Evolutionary conservation across 202 grass and related monocot genomes (phyloP).

Genomic region (Zizania palustris): DNA sequence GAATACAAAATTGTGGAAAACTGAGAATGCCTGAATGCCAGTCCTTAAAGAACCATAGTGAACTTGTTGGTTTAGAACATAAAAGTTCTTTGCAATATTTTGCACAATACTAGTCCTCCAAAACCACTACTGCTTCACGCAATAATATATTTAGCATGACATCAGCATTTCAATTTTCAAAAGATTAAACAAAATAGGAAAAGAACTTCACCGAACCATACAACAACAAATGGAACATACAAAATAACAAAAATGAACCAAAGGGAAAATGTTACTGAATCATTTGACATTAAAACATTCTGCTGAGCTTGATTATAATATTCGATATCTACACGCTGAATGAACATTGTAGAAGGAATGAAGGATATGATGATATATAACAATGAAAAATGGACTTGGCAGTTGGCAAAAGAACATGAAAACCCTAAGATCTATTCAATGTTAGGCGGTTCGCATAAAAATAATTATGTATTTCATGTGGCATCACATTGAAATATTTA

Average conservation of each 20-base stretch:
- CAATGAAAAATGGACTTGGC: constrained; percentile 18
- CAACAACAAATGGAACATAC: constrained; percentile 2
- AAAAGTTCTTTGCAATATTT: background rate
- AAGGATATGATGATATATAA: background rate
- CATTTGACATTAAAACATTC: constrained; percentile 21
- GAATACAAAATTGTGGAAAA: background rate
- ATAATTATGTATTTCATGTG: constrained; percentile 5
- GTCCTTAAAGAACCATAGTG: background rate
- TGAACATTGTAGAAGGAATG: constrained; percentile 19
- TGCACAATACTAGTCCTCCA: background rate
- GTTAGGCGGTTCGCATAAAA: background rate
- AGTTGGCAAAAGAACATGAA: constrained; percentile 11
- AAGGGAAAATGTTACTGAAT: constrained; percentile 8
- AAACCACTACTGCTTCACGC: constrained; percentile 2
- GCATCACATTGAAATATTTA: background rate
- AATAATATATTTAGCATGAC: constrained; percentile 15
- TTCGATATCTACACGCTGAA: background rate
- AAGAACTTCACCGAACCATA: background rate
- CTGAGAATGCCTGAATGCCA: background rate
- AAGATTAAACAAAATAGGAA: constrained; percentile 7
- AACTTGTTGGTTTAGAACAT: background rate
- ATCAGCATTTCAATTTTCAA: constrained; percentile 34
- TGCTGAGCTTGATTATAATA: background rate
- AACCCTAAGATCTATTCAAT: background rate
- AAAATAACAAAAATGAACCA: background rate